Base-by-base conservation (phyloP, 2,329 filamentous ascomycete genomes). In the Aspergillus amoenus region DNA sequence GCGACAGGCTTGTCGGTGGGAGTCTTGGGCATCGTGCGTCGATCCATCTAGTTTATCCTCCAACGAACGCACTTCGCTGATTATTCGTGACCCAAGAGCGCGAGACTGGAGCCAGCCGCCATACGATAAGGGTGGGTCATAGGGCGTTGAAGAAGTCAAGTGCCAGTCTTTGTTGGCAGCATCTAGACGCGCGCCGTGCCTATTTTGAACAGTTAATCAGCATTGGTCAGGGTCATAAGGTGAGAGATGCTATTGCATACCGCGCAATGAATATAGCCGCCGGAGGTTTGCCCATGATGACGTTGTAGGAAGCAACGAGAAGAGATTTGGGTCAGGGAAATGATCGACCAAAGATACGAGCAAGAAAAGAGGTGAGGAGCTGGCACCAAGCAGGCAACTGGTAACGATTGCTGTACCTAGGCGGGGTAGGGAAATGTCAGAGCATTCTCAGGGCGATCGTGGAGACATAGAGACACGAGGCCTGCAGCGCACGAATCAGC, bases 141-240 rank as follows among this genome's bases (percentile, higher is more conserved):
- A 99, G 2, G 94, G 94, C 5, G 91, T 93, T 1, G 93, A 90
- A 5, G 94, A 96, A 30, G 90, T 89, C 54, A 96, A 83, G 74
- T 97, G 91, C 94, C 94, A 99, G 73, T 91, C 86, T 72, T 93
- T 92, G 81, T 99, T 93, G 61, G 93, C 92, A 55, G 91, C 91
- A 74, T 99, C 94, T 57, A 99, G 88, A 65, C 94, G 89, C 67
- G 93, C 90, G 69, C 94, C 94, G 75, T 99, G 94, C 76, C 94
- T 88, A 54, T 58, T 45, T 45, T n/a, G 42, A 46, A 91, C 84
- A 45, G 64, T 51, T 44, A 11, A 22, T 52, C 40, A 34, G 52
- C 21, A 4, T n/a, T 9, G 22, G 2, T 18, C 12, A 17, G 2
- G 13, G 11, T 12, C 17, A 9, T 11, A 52, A 27, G 27, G 12